Conservation (phyloP, 345 rosid species). For the Eucalyptus tenuipes region DNA sequence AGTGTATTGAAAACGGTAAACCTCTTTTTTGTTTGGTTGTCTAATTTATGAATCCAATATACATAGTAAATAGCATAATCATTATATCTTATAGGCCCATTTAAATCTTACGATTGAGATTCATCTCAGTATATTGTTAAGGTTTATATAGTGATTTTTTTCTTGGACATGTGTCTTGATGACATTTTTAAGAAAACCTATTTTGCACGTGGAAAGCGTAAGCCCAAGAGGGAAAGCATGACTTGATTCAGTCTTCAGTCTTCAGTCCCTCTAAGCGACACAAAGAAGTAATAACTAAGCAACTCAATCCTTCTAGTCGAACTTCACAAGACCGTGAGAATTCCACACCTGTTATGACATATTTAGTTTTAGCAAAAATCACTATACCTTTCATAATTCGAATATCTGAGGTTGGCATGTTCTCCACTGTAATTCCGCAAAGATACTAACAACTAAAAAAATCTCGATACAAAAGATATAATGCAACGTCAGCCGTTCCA, state of each 20-base stretch:
- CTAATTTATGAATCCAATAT: not conserved
- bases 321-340: not conserved
- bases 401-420: not conserved
- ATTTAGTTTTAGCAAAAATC: not conserved
- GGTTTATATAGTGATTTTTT: not conserved
- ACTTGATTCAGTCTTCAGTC: not conserved
- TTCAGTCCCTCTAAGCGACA: not conserved
- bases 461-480: not conserved
- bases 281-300: not conserved
- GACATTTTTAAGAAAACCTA: not conserved
- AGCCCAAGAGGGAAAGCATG: not conserved
- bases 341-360: not conserved
- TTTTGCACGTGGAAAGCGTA: not conserved
- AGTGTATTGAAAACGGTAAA: not conserved
- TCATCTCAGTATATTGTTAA: not conserved
- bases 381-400: not conserved
- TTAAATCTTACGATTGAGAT: not conserved
- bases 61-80: not conserved
- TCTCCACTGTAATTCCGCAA: not conserved
- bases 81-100: not conserved
- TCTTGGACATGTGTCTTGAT: not conserved
- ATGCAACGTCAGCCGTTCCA: not conserved
- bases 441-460: not conserved
- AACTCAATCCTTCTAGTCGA: not conserved
- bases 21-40: not conserved